A percentile compares a stretch with the other conserved stretches of the same genome.
Evolutionary conservation across 1,284 basidiomycete genomes (phyloP).

Genomic region (Papiliotrema fonsecae): DNA sequence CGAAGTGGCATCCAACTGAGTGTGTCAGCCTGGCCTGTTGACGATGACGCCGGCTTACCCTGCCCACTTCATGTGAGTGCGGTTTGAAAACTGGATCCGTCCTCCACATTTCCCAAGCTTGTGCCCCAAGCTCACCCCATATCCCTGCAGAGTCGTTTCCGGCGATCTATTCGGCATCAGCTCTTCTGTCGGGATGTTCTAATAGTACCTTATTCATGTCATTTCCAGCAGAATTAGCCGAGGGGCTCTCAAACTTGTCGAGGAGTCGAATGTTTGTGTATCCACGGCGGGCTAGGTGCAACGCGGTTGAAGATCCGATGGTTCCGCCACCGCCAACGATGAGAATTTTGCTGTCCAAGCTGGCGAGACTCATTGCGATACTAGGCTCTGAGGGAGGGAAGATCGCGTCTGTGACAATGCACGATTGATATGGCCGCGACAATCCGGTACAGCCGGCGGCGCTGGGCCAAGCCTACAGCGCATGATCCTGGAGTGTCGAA

Average conservation of each 20-base stretch:
- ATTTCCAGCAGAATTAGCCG: slow-evolving; percentile 35
- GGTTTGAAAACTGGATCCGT: slow-evolving; percentile 35
- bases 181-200: too few species aligned
- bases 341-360: slow-evolving; percentile 20
- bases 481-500: too few species aligned
- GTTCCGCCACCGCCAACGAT: slow-evolving; percentile 44
- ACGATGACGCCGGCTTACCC: background rate
- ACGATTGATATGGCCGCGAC: background rate
- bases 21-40: background rate
- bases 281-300: slow-evolving; percentile 37
- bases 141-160: slow-evolving; percentile 1
- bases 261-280: slow-evolving; percentile 39
- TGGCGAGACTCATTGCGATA: background rate
- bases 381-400: background rate
- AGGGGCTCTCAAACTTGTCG: slow-evolving; percentile 36
- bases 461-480: too few species aligned
- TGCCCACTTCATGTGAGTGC: slow-evolving; percentile 36
- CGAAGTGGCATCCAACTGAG: slow-evolving; percentile 1
- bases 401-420: too few species aligned
- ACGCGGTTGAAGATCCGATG: slow-evolving; percentile 43
- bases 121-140: slow-evolving; percentile 6
- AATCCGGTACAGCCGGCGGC: too few species aligned
- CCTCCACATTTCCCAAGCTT: slow-evolving; percentile 36
- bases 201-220: slow-evolving; percentile 42
- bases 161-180: slow-evolving; percentile 1